Conservation (phyloP, 352 stramenopile genomes). For the Phytophthora pluvialis region DNA sequence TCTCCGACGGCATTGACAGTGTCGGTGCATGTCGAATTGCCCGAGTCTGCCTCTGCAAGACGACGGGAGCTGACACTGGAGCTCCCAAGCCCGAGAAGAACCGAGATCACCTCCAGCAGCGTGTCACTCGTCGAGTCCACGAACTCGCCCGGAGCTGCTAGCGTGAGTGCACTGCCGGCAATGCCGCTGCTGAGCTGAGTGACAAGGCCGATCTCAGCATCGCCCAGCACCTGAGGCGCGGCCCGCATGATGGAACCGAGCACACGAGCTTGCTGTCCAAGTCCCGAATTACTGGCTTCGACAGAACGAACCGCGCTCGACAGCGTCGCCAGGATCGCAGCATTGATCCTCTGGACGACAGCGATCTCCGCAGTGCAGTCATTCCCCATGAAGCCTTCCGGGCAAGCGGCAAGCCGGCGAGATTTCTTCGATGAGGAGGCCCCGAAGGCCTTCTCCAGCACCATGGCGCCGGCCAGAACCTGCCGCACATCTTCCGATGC, state of each 20-base stretch:
- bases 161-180: constrained; percentile 49
- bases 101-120: constrained; percentile 54
- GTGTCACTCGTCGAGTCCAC: constrained; percentile 47
- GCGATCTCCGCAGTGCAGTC: constrained; percentile 49
- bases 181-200: constrained; percentile 50
- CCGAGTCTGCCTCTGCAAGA: constrained; percentile 12
- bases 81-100: constrained; percentile 37
- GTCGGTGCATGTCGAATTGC: constrained; percentile 8
- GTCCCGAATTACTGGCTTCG: constrained; percentile 50
- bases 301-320: constrained; percentile 26
- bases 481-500: constrained; percentile 39
- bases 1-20: constrained; percentile 26
- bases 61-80: constrained; percentile 12
- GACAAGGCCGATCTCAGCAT: constrained; percentile 39
- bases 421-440: constrained; percentile 6
- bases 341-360: constrained; percentile 46
- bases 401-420: constrained; percentile 29
- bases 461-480: constrained; percentile 50
- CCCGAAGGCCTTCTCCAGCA: constrained; percentile 52
- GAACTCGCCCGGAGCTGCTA: constrained; percentile 49
- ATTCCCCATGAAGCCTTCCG: constrained; percentile 47
- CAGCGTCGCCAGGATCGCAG: constrained; percentile 54
- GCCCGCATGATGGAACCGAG: constrained; percentile 51
- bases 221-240: constrained; percentile 42
- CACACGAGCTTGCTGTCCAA: constrained; percentile 63